Base-by-base conservation (phyloP, 371 early-diverging fungal genomes). In the Choanephora cucurbitarum region DNA sequence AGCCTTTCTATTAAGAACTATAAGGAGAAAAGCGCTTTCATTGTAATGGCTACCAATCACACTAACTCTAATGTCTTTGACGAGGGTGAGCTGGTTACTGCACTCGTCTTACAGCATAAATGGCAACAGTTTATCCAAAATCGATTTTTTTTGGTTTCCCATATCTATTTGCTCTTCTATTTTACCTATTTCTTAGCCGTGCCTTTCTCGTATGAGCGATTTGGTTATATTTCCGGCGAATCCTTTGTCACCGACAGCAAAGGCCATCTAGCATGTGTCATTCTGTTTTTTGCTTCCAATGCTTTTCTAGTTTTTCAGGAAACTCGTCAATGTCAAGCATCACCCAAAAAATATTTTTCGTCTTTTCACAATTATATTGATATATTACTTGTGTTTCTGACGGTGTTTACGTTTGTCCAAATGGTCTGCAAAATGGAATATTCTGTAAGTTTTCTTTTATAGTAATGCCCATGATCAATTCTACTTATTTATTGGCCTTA, bases 351-450 rank as follows among this genome's bases (percentile, higher is more conserved):
- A 9, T 57, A 57, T 22, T 22, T 57, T 9, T 15, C 4, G 0
- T 43, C 57, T 10, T 15, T 24, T 2, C 49, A 49, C n/a, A 57
- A 57, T 13, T 49, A 33, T 31, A 18, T 57, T 6, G 57, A 57
- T 18, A 2, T 57, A 8, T 41, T 44, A 2, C 43, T 49, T 22
- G 34, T 49, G n/a, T n/a, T 37, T n/a, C 14, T 57, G 14, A 31
- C 49, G 10, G n/a, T 49, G 0, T 1, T 39, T 8, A 49, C 49
- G 3, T 21, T 57, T n/a, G 6, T 13, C 4, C 37, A 42, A 18
- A 17, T 49, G 10, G 31, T 23, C 13, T n/a, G 11, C 5, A 18
- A 41, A 9, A 13, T 23, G 1, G 31, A 33, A 0, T 43, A 49
- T 13, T 44, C 49, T 22, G 57, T 57, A 49, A 49, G 57, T 33